phyloP scores from a whole-genome alignment of 352 stramenopile species.

The Globisporangium irregulare region DNA sequence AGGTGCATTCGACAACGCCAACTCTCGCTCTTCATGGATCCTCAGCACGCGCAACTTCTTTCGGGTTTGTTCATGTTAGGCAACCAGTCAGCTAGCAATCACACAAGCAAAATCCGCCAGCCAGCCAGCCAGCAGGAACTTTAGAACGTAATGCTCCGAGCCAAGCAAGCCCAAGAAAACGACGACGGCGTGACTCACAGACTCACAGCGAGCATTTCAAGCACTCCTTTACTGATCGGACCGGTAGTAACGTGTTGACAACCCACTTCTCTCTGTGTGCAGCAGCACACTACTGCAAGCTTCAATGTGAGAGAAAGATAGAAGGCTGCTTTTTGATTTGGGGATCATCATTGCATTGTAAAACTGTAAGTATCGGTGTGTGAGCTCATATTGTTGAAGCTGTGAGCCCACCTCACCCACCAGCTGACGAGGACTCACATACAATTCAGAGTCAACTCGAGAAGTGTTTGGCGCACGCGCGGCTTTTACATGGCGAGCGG shows the following conservation, averaged over 20 bases:
- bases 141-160: background rate
- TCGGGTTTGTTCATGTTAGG: background rate
- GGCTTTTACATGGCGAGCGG: background rate
- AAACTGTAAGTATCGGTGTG: slow-evolving; percentile 1
- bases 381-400: background rate
- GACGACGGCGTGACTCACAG: background rate
- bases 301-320: background rate
- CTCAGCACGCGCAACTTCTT: background rate
- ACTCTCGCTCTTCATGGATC: background rate
- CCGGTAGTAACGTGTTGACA: background rate
- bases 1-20: background rate
- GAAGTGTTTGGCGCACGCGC: background rate
- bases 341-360: background rate
- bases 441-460: background rate
- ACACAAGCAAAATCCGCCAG: background rate
- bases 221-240: background rate
- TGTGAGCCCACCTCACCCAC: background rate
- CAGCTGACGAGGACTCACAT: background rate
- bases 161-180: background rate
- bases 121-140: background rate
- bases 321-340: background rate
- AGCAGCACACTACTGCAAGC: background rate
- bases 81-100: background rate
- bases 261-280: background rate
- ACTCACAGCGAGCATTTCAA: background rate